Evolutionary conservation across 805 yeast species (phyloP).

Genomic region (Candida andamanensis): DNA sequence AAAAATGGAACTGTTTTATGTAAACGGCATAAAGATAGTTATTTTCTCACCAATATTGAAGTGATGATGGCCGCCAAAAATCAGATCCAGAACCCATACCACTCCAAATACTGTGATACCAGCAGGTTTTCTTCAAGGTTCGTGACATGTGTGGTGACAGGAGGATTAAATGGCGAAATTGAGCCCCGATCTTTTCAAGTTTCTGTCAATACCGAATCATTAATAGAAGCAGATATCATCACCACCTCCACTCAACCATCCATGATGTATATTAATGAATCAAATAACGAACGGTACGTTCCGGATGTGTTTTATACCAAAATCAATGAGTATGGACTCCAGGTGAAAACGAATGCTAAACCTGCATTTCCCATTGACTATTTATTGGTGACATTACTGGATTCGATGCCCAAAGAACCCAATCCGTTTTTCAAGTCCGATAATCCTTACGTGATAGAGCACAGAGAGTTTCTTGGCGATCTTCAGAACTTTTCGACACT

Average conservation of each 20-base stretch:
- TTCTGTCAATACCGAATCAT: slow-evolving; percentile 78
- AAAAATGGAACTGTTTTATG: slow-evolving; percentile 88
- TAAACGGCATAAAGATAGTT: slow-evolving; percentile 88
- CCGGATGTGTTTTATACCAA: slow-evolving; percentile 89
- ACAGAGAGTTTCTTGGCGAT: slow-evolving; percentile 70
- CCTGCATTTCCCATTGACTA: slow-evolving; percentile 95
- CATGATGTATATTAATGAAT: slow-evolving; percentile 72
- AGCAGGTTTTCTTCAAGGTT: slow-evolving; percentile 81
- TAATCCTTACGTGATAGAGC: slow-evolving; percentile 64
- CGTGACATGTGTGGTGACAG: slow-evolving; percentile 89
- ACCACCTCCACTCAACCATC: slow-evolving; percentile 89
- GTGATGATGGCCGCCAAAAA: slow-evolving; percentile 74
- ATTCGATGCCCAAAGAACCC: slow-evolving; percentile 79
- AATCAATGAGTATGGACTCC: slow-evolving; percentile 80
- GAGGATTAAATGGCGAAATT: slow-evolving; percentile 83
- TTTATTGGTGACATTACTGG: slow-evolving; percentile 78
- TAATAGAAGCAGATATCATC: slow-evolving; percentile 80
- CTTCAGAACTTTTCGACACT: slow-evolving; percentile 61
- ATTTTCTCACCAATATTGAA: slow-evolving; percentile 85
- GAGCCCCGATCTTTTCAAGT: slow-evolving; percentile 91
- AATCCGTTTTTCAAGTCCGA: slow-evolving; percentile 43
- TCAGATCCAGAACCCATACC: slow-evolving; percentile 63
- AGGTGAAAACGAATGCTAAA: slow-evolving; percentile 83
- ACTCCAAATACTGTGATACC: slow-evolving; percentile 55
- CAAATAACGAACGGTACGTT: slow-evolving; percentile 73